Evolutionary conservation across 116 monocot species (phyloP), one percentile per base, ranked within the genome.

Genomic region (Posidonia oceanica): DNA sequence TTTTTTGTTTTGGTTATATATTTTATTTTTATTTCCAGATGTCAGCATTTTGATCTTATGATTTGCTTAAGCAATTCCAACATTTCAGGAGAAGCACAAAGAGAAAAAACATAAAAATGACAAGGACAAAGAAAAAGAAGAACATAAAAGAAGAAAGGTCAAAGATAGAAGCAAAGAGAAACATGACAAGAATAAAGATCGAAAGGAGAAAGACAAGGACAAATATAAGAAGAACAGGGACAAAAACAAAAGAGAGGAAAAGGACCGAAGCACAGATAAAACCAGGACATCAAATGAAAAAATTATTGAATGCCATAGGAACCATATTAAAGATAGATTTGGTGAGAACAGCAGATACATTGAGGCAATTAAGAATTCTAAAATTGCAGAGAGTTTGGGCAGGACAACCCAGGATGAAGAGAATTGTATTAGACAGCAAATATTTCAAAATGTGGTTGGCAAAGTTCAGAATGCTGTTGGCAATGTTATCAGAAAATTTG

Each of bases 401-500:
- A 58, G 20, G 20, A 58, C 17, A 4, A 1, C 3, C 58, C 20
- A 58, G 21, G 17, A 58, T 29, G 29, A 29, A 29, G 29, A 29
- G 58, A 17, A 58, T 58, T 2, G 16, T 58, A 58, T 21, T 10
- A n/a, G 10, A 58, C 17, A 16, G 16, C 17, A 7, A 21, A 29
- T 29, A 29, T 58, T n/a, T 58, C 58, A 58, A 58, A 58, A 16
- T 16, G 18, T 58, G 17, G 58, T 58, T 58, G 18, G 18, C 5
- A 21, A 58, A n/a, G 58, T 20, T 7, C 20, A 16, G 7, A 58
- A 14, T 29, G 29, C 29, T 29, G 29, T 29, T 42, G 66, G 42
- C 69, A 80, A 41, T 77, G 14, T 52, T 29, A 12, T 40, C 53
- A 53, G 61, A 52, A 61, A 64, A 72, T n/a, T 66, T 20, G 41